phyloP scores from a whole-genome alignment of 1,284 basidiomycete species.

The Pisolithus thermaeus region DNA sequence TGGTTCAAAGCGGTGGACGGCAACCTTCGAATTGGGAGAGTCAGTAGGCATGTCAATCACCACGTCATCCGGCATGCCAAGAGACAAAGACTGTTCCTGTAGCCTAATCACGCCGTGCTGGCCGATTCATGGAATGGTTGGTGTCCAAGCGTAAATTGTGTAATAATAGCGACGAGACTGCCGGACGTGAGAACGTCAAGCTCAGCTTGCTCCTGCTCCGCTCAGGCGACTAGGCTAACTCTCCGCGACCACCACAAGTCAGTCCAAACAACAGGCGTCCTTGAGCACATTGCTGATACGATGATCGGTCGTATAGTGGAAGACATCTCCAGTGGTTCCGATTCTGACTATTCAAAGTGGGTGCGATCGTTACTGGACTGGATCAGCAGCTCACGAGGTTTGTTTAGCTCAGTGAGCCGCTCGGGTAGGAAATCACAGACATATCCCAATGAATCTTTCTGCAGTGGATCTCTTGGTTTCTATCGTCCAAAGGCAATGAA shows the following conservation, averaged over 20 bases:
- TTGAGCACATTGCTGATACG: constrained; percentile 16
- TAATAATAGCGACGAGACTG: not conserved
- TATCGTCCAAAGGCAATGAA: constrained; percentile 94
- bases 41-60: constrained; percentile 29
- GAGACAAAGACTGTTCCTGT: not conserved
- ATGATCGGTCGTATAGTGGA: constrained; percentile 58
- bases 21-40: constrained; percentile 12
- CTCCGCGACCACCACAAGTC: constrained; percentile 16
- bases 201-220: constrained; percentile 10
- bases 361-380: constrained; percentile 20
- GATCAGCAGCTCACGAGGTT: constrained; percentile 14
- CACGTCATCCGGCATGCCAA: constrained; percentile 21
- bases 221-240: not conserved
- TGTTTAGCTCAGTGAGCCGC: constrained; percentile 38
- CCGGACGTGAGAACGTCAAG: constrained; percentile 10
- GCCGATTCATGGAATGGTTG: not conserved
- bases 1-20: constrained; percentile 11
- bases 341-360: constrained; percentile 86
- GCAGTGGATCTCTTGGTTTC: constrained; percentile 97
- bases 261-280: constrained; percentile 14
- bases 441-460: constrained; percentile 12
- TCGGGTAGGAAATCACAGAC: constrained; percentile 3
- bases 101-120: not conserved
- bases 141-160: not conserved
- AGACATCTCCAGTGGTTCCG: constrained; percentile 80